Conservation (phyloP, 495 filamentous ascomycete species). For the Pseudotulostoma volvatum region DNA sequence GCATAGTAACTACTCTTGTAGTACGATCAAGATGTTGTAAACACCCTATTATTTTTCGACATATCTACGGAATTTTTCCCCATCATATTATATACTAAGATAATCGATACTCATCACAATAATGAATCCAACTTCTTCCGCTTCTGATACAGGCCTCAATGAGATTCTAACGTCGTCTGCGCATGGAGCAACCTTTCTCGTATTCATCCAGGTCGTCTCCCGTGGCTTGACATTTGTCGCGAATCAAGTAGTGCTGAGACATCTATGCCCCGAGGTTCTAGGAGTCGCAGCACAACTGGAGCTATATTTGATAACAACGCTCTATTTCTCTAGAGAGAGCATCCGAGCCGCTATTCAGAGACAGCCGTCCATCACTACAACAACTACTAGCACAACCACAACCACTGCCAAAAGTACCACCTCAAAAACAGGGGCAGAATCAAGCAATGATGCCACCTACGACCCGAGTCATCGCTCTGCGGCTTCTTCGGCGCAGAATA, state of each 20-base stretch:
- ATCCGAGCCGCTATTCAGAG: constrained; percentile 74
- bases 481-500: too few relatives aligned
- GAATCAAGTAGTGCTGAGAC: constrained; percentile 79
- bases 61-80: too few relatives aligned
- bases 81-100: too few relatives aligned
- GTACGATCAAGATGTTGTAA: too few relatives aligned
- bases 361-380: constrained; percentile 31
- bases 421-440: constrained; percentile 7
- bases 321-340: constrained; percentile 85
- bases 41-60: too few relatives aligned
- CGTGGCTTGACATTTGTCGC: constrained; percentile 75
- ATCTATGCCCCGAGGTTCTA: constrained; percentile 64
- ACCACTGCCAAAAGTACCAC: constrained; percentile 4
- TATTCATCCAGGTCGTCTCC: constrained; percentile 69
- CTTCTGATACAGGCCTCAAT: neutral
- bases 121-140: too few relatives aligned
- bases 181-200: constrained; percentile 65
- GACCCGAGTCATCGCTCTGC: too few relatives aligned
- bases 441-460: constrained; percentile 5
- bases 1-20: too few relatives aligned
- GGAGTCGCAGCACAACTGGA: constrained; percentile 82
- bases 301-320: constrained; percentile 68
- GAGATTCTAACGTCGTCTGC: constrained; percentile 29
- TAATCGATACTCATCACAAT: too few relatives aligned
- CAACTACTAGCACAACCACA: constrained; percentile 2